Conservation (phyloP, 2,329 filamentous ascomycete species). For the Xylariaceae sp. region DNA sequence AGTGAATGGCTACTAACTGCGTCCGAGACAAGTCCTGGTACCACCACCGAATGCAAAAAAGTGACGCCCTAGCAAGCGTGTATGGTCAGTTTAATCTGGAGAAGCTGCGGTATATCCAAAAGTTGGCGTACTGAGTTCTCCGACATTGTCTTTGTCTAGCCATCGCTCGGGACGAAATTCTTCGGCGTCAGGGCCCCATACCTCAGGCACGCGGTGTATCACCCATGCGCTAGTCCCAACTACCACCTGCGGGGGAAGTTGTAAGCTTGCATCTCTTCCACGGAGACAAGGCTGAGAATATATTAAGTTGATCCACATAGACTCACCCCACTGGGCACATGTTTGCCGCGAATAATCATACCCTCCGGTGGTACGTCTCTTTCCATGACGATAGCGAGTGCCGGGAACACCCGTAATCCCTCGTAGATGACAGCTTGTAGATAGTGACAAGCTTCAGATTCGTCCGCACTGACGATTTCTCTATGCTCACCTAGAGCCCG, state of each 20-base stretch:
- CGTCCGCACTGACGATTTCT: constrained; percentile 8
- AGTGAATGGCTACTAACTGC: constrained; percentile 9
- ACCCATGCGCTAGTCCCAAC: constrained; percentile 23
- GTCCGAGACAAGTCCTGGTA: constrained; percentile 26
- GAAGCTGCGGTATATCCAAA: background rate
- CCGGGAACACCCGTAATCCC: constrained; percentile 10
- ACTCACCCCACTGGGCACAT: constrained; percentile 25
- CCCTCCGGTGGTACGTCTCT: constrained; percentile 19
- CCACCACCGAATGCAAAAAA: constrained; percentile 27
- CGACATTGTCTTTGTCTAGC: constrained; percentile 13
- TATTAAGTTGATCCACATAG: background rate
- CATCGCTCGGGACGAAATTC: constrained; percentile 25
- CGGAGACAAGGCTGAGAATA: background rate
- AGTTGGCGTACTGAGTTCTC: constrained; percentile 9
- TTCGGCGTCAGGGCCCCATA: constrained; percentile 22
- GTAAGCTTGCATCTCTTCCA: background rate
- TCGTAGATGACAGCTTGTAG: constrained; percentile 26
- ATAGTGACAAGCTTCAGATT: constrained; percentile 14
- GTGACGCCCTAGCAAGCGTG: constrained; percentile 10
- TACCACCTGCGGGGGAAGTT: constrained; percentile 9
- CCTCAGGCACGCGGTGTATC: constrained; percentile 12
- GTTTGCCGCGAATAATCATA: constrained; percentile 21
- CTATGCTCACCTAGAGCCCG: background rate
- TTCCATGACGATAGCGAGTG: constrained; percentile 12
- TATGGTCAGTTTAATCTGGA: background rate